Conservation (phyloP, 2,329 filamentous ascomycete genomes). For the Raffaelea arxii region DNA sequence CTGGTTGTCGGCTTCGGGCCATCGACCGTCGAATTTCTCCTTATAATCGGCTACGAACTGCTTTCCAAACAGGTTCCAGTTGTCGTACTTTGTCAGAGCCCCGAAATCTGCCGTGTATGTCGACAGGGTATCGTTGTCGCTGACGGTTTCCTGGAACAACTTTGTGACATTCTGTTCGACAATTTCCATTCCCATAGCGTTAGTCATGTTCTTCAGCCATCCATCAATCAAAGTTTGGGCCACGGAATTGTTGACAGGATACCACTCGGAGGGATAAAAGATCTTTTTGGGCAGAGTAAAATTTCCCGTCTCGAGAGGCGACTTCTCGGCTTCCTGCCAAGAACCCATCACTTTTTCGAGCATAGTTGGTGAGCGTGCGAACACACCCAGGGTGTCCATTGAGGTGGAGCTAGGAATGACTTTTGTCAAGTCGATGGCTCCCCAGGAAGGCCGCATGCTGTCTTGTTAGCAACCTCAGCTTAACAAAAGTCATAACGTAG, state of each 20-base stretch:
- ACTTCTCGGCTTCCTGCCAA: slow-evolving; percentile 3
- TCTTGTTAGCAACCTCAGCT: background rate
- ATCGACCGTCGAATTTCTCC: background rate
- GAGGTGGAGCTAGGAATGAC: slow-evolving; percentile 3
- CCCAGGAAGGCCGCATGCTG: slow-evolving; percentile 4
- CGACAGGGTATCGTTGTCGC: background rate
- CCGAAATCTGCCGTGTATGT: slow-evolving; percentile 1
- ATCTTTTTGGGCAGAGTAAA: slow-evolving; percentile 5
- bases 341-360: slow-evolving; percentile 4
- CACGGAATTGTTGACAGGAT: slow-evolving; percentile 2
- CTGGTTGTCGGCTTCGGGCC: slow-evolving; percentile 4
- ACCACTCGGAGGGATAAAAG: slow-evolving; percentile 3
- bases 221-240: slow-evolving; percentile 4
- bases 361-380: slow-evolving; percentile 1
- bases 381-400: slow-evolving; percentile 4
- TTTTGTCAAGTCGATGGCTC: slow-evolving; percentile 2
- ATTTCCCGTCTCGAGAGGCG: background rate
- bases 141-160: slow-evolving; percentile 1
- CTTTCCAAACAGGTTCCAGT: slow-evolving; percentile 5
- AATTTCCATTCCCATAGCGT: slow-evolving; percentile 4
- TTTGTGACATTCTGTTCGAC: slow-evolving; percentile 2
- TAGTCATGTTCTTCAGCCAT: slow-evolving; percentile 4
- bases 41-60: slow-evolving; percentile 3
- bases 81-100: slow-evolving; percentile 4
- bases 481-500: background rate